A percentile compares a stretch with the other conserved stretches of the same genome.
These are phyloP conservation scores for Tritrichomonas foetus DNA, from an alignment of 208 protist species.

Conservation along the genomic window DNA sequence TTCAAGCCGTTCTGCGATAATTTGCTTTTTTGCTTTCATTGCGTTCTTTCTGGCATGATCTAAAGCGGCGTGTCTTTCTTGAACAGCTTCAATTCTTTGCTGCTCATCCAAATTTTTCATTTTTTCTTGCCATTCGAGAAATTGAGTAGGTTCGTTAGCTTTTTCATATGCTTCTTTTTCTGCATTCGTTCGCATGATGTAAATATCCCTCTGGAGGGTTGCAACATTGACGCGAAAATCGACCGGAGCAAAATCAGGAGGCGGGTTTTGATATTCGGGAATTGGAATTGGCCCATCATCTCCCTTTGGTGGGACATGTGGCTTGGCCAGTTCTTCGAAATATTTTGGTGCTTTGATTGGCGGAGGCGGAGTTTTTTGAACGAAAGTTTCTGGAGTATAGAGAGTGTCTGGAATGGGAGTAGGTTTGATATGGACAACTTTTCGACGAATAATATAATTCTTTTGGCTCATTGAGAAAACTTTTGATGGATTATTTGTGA, in stretches of 20 bases:
- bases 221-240: background rate
- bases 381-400: background rate
- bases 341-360: background rate
- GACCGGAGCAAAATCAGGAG: background rate
- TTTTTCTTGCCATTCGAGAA: conserved; percentile 18
- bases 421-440: background rate
- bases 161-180: background rate
- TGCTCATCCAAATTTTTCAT: background rate
- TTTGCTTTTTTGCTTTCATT: background rate
- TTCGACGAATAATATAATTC: background rate
- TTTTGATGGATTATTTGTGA: background rate
- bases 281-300: background rate
- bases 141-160: background rate
- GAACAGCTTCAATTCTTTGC: background rate
- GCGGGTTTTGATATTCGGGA: conserved; percentile 7
- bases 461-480: too few relatives aligned
- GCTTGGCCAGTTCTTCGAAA: background rate
- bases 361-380: too few relatives aligned
- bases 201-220: background rate
- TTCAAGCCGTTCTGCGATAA: background rate
- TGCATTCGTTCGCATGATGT: background rate
- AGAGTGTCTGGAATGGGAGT: background rate
- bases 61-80: background rate
- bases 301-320: background rate
- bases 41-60: background rate